Evolutionary conservation across 148 eudicot genomes (phyloP).

Genomic region (Camellia sinensis): DNA sequence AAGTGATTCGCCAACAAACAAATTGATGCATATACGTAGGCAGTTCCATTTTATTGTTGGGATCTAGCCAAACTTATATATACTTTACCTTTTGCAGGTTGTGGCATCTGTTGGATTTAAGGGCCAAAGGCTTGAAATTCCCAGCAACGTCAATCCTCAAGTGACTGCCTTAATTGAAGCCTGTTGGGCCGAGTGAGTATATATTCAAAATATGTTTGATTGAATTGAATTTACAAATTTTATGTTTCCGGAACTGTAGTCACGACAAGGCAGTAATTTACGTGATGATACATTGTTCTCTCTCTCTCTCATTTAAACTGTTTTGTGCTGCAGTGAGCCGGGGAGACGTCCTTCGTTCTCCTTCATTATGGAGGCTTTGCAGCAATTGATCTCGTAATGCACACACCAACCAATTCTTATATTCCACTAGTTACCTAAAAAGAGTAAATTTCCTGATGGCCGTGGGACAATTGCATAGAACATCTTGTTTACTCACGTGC

Average conservation of each 20-base stretch:
- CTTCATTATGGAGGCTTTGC: slow-evolving; percentile 68
- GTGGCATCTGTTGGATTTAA: slow-evolving; percentile 82
- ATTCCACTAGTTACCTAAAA: slow-evolving; percentile 15
- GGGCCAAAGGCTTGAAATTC: slow-evolving; percentile 76
- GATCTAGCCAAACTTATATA: background rate
- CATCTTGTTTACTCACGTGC: no score
- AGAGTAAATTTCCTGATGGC: background rate
- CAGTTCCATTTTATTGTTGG: background rate
- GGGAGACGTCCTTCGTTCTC: slow-evolving; percentile 82
- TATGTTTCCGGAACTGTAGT: background rate
- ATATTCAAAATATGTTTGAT: background rate
- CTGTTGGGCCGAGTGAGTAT: slow-evolving; percentile 81
- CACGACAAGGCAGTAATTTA: background rate
- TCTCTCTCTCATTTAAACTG: background rate
- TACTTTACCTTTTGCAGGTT: slow-evolving; percentile 42
- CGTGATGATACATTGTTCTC: background rate
- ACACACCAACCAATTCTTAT: slow-evolving; percentile 48
- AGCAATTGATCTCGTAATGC: slow-evolving; percentile 50
- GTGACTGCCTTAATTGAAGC: slow-evolving; percentile 75
- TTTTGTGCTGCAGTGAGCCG: slow-evolving; percentile 56
- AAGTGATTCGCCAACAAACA: background rate
- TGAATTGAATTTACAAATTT: background rate
- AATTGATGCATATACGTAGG: background rate
- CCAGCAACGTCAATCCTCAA: slow-evolving; percentile 71
- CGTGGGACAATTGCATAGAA: no score